Base-by-base conservation (phyloP, 2,329 filamentous ascomycete species). In the Lithohypha guttulata region DNA sequence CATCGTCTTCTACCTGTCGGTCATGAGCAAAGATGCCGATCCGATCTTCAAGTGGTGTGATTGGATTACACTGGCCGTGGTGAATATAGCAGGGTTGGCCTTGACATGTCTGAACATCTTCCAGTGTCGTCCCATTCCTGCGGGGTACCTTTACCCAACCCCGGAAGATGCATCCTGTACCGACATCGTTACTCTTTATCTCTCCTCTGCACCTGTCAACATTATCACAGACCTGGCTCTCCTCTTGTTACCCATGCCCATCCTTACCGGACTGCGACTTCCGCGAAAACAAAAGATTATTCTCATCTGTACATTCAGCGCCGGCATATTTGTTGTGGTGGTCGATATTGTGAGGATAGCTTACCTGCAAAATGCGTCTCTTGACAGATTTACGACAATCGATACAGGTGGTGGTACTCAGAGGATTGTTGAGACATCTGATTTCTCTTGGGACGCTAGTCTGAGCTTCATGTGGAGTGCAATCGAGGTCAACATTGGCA, bases 391-490 rank as follows among this genome's bases (percentile, higher is more conserved):
- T 8, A 62, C 53, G 47, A 63, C 56, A 49, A 53, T 20, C 38
- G n/a, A 14, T 6, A 11, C 4, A 8, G 38, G 46, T n/a, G 27
- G 23, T 7, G 28, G 20, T 8, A 41, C 25, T 41, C 49, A 41
- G 13, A 55, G 50, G 10, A 42, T 26, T 40, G 53, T 44, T n/a
- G 56, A 53, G 21, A 51, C 55, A 20, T 44, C 45, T 19, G 50
- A 76, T 42, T 77, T 77, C 51, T 63, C 71, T 39, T 84, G 76
- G 78, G 86, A 89, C 54, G 83, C 84, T 1, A 84, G 84, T 1
- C 63, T 86, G 4, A 84, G 84, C 0, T 80, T 93, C 55, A 89
- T 94, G 83, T 96, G 87, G 89, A 89, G 83, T 11, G 82, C 81
- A 9, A 77, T 95, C 39, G 87, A 95, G 59, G 85, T 94, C 54